phyloP scores from a whole-genome alignment of 2,329 filamentous ascomycete genomes.

The Blastomyces parvus region DNA sequence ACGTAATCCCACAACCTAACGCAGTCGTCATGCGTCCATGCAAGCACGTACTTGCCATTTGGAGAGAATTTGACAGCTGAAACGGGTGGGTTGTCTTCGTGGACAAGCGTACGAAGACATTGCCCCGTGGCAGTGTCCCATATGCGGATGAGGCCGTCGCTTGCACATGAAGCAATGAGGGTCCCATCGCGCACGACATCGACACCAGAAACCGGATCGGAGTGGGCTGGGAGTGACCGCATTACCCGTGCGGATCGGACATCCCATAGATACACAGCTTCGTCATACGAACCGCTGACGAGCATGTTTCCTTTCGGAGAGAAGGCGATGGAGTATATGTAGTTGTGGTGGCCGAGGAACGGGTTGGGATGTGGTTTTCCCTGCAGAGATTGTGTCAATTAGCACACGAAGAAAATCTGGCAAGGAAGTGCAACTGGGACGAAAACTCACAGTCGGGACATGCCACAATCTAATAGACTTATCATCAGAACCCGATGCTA shows the following conservation, averaged over 20 bases:
- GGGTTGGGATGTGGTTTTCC: conserved; percentile 51
- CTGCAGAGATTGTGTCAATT: conserved; percentile 16
- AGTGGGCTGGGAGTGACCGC: conserved; percentile 85
- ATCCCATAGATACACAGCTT: conserved; percentile 96
- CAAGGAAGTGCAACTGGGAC: background rate
- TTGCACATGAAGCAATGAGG: conserved; percentile 80
- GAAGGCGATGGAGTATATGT: conserved; percentile 88
- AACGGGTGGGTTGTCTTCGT: conserved; percentile 90
- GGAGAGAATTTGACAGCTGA: conserved; percentile 85
- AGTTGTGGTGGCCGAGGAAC: conserved; percentile 85
- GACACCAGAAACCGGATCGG: conserved; percentile 85
- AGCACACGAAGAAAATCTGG: background rate
- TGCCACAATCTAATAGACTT: conserved; percentile 95
- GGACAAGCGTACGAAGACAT: conserved; percentile 85
- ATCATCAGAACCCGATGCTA: conserved; percentile 90
- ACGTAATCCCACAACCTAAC: conserved; percentile 94
- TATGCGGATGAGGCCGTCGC: conserved; percentile 82
- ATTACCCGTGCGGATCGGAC: conserved; percentile 78
- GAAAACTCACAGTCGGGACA: conserved; percentile 40
- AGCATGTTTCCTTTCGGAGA: conserved; percentile 98
- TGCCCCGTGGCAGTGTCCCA: conserved; percentile 96
- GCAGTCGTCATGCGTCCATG: conserved; percentile 82
- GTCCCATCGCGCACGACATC: conserved; percentile 91
- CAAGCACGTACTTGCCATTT: conserved; percentile 86
- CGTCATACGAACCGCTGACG: conserved; percentile 89